Evolutionary conservation across 345 rosid genomes (phyloP), one percentile per base, ranked within the genome.

Genomic region (Salix caprea): DNA sequence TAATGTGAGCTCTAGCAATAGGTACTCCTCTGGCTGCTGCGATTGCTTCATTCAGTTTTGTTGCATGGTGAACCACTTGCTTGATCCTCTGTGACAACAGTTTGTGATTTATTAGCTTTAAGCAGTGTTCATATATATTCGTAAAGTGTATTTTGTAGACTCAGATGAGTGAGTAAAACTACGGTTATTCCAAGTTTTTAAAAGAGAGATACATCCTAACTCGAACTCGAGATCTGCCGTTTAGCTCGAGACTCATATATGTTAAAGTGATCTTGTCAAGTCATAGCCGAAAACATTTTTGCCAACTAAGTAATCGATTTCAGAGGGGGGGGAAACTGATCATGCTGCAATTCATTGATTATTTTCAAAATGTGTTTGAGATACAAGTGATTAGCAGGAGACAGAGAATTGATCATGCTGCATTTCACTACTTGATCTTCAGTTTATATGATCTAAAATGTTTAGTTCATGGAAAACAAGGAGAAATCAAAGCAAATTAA

Each of bases 1-100:
- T 87, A 28, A 92, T 86, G 48, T 88, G 97, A 79, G 97, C 97
- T 80, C 91, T 85, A 28, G 88, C 80, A 26, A 88, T 71, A 23
- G 97, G 97, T 42, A 82, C 90, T 48, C 93, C 92, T 87, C 97
- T 88, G 16, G 54, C 90, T 23, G 85, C 85, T 58, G 96, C 87
- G 42, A 92, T 90, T 71, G 92, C 87, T 74, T 91, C 92, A 42
- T 94, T 92, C 66, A 90, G 40, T 78, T 81, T 87, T 16, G 90
- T 82, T 74, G 95, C 88, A 12, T 82, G 94, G 39, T 86, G 87
- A 46, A 91, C 95, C 74, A 82, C 94, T 79, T 89, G 90, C 76
- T 89, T 90, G 67, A 92, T 88, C 69, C 94, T 88, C 99, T 93
- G 86, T 73, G 74, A 68, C 68, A 39, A 67, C 32, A 24, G 65